phyloP scores from a whole-genome alignment of 1,284 basidiomycete genomes.

The Meripilus lineatus region DNA sequence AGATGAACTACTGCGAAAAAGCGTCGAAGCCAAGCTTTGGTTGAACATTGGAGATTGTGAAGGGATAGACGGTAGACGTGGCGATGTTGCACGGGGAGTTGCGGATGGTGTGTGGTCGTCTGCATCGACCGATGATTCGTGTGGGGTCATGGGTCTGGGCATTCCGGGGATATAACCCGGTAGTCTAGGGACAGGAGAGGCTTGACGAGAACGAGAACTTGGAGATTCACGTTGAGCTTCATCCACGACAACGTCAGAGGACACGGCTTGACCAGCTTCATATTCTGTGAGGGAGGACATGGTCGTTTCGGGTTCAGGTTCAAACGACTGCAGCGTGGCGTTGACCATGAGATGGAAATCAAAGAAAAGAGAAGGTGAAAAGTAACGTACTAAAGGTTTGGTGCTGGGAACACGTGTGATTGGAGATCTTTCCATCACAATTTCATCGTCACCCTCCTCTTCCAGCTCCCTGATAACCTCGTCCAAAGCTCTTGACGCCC shows the following conservation, averaged over 20 bases:
- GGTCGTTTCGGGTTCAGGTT: slow-evolving; percentile 12
- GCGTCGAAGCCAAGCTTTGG: slow-evolving; percentile 30
- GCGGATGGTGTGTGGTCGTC: slow-evolving; percentile 70
- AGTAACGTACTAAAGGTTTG: slow-evolving; percentile 9
- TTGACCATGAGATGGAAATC: slow-evolving; percentile 1
- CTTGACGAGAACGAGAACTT: slow-evolving; percentile 35
- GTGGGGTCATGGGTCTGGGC: slow-evolving; percentile 81
- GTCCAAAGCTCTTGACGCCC: slow-evolving; percentile 68
- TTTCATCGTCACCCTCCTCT: slow-evolving; percentile 57
- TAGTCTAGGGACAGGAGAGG: slow-evolving; percentile 56
- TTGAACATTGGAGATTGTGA: slow-evolving; percentile 28
- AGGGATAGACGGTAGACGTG: slow-evolving; percentile 33
- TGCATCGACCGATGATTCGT: slow-evolving; percentile 51
- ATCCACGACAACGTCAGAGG: slow-evolving; percentile 49
- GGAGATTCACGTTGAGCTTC: slow-evolving; percentile 47
- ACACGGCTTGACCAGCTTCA: slow-evolving; percentile 65
- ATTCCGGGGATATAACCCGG: slow-evolving; percentile 86
- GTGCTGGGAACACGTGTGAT: slow-evolving; percentile 30
- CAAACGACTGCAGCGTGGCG: slow-evolving; percentile 9
- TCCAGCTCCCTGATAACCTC: slow-evolving; percentile 66
- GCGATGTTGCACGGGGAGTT: slow-evolving; percentile 73
- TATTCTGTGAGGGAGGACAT: slow-evolving; percentile 19
- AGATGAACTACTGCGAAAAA: slow-evolving; percentile 47
- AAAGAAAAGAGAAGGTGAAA: slow-evolving; percentile 9
- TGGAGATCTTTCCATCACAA: slow-evolving; percentile 65